Evolutionary conservation across 2,329 filamentous ascomycete genomes (phyloP).

Genomic region (Colletotrichum sojae): DNA sequence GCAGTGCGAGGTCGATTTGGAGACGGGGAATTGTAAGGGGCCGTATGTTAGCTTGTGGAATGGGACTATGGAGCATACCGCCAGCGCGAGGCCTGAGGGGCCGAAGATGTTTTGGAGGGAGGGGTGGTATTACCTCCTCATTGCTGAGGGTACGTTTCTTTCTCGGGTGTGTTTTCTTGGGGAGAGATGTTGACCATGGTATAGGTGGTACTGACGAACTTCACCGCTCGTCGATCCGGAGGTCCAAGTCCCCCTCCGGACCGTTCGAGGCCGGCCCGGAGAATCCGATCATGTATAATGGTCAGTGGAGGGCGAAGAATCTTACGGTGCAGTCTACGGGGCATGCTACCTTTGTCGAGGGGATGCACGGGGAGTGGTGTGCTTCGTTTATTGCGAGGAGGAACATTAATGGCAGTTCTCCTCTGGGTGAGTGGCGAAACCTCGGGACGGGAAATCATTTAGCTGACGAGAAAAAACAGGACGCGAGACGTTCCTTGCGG

Average conservation of each 20-base stretch:
- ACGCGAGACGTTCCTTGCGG: slow-evolving; percentile 43
- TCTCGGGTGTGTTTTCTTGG: background rate
- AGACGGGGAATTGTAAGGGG: slow-evolving; percentile 39
- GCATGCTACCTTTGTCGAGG: slow-evolving; percentile 43
- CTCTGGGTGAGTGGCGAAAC: slow-evolving; percentile 25
- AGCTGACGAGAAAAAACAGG: background rate
- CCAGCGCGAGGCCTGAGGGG: slow-evolving; percentile 41
- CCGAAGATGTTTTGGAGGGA: slow-evolving; percentile 29
- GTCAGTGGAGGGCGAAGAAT: slow-evolving; percentile 30
- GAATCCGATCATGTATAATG: slow-evolving; percentile 51
- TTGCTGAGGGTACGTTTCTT: slow-evolving; percentile 15
- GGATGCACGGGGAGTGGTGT: slow-evolving; percentile 42
- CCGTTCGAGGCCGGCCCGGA: slow-evolving; percentile 54
- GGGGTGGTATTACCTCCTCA: slow-evolving; percentile 23
- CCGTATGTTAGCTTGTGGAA: slow-evolving; percentile 43
- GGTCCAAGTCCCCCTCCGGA: slow-evolving; percentile 50
- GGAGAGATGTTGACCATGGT: background rate
- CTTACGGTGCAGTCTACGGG: slow-evolving; percentile 42
- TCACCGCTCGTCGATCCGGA: slow-evolving; percentile 55
- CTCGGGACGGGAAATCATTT: background rate
- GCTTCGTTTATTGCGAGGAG: slow-evolving; percentile 42
- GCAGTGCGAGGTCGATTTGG: slow-evolving; percentile 42
- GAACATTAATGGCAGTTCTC: slow-evolving; percentile 37
- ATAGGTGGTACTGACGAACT: slow-evolving; percentile 56
- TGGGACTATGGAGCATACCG: slow-evolving; percentile 40